A percentile compares a stretch with the other conserved stretches of the same genome.
These are phyloP conservation scores for Calonectria multiphialidica DNA, from an alignment of 2,329 filamentous ascomycete species.

Conservation along the genomic window DNA sequence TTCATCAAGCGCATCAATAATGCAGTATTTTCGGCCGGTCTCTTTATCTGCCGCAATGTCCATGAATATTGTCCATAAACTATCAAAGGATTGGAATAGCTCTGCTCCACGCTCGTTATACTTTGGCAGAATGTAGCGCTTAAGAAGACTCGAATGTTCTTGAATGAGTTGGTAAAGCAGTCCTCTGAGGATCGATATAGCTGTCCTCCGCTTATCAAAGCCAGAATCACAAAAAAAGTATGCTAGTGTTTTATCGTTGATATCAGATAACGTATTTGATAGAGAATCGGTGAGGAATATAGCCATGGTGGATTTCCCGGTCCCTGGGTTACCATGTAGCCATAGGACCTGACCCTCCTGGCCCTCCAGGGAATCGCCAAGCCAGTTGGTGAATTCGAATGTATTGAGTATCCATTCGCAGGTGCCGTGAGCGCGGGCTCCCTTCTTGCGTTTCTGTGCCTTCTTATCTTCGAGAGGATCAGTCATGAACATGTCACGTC, in stretches of 20 bases:
- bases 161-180: background rate
- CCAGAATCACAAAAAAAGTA: background rate
- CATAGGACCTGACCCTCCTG: background rate
- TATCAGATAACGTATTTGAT: background rate
- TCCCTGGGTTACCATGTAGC: background rate
- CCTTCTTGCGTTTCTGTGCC: slow-evolving; percentile 37
- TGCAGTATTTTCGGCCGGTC: background rate
- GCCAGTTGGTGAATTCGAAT: slow-evolving; percentile 31
- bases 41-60: background rate
- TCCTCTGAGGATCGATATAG: background rate
- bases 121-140: background rate
- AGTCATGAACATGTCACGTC: slow-evolving; percentile 35
- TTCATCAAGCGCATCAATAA: background rate
- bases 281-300: background rate
- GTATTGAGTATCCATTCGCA: slow-evolving; percentile 38
- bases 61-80: background rate
- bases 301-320: background rate
- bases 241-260: background rate
- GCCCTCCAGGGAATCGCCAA: slow-evolving; percentile 1
- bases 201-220: background rate
- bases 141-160: background rate
- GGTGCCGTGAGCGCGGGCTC: slow-evolving; percentile 26
- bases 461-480: slow-evolving; percentile 32
- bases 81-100: background rate
- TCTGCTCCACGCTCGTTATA: background rate